Conservation (phyloP, 1,284 basidiomycete species). For the Ceratobasidium papillatum region DNA sequence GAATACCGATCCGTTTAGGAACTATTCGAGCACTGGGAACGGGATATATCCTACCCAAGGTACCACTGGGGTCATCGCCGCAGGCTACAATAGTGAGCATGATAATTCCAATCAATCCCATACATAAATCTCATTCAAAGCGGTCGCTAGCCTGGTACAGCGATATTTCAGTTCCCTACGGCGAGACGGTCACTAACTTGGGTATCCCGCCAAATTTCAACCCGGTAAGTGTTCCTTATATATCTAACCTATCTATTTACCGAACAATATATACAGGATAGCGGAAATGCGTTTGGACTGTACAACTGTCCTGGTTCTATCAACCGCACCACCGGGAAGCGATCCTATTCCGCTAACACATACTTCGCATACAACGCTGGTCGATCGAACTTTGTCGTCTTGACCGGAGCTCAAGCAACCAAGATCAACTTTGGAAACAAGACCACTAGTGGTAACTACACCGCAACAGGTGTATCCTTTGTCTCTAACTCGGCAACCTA, state of each 20-base stretch:
- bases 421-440: slow-evolving; percentile 49
- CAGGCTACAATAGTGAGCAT: slow-evolving; percentile 49
- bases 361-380: slow-evolving; percentile 47
- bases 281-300: slow-evolving; percentile 37
- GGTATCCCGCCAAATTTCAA: slow-evolving; percentile 37
- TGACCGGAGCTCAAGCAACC: slow-evolving; percentile 48
- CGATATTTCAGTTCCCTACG: slow-evolving; percentile 43
- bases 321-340: slow-evolving; percentile 47
- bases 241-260: neutral
- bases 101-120: slow-evolving; percentile 43
- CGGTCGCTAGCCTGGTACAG: slow-evolving; percentile 45
- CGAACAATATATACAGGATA: slow-evolving; percentile 6
- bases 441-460: slow-evolving; percentile 20
- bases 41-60: slow-evolving; percentile 49
- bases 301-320: slow-evolving; percentile 43
- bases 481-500: slow-evolving; percentile 46
- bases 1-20: slow-evolving; percentile 47
- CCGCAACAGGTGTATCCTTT: slow-evolving; percentile 49
- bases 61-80: slow-evolving; percentile 47
- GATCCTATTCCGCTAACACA: slow-evolving; percentile 50
- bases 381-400: slow-evolving; percentile 48
- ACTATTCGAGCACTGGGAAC: slow-evolving; percentile 45
- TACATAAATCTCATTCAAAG: slow-evolving; percentile 25
- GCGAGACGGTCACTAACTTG: slow-evolving; percentile 21
- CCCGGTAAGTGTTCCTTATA: slow-evolving; percentile 30